Evolutionary conservation across 192 early-diverging fungal species (phyloP).

Genomic region (Jimgerdemannia lactiflua): DNA sequence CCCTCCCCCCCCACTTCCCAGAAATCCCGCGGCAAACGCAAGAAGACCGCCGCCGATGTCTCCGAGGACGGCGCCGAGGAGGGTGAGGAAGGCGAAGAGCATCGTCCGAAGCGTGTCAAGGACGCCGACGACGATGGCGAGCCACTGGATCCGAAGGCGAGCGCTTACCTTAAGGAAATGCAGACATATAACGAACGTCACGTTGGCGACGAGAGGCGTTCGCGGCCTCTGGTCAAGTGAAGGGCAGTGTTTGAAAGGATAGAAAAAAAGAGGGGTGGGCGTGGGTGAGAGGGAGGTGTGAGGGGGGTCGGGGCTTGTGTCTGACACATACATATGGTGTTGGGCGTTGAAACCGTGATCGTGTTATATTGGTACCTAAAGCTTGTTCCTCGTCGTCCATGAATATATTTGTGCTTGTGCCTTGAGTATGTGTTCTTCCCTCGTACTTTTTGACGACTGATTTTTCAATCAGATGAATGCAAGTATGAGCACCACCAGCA

Average conservation of each 20-base stretch:
- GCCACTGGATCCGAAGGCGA: slow-evolving; percentile 22
- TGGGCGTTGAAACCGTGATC: too few species aligned
- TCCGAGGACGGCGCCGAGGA: not conserved
- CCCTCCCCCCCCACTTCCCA: not conserved
- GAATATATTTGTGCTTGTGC: too few species aligned
- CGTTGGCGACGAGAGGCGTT: slow-evolving; percentile 19
- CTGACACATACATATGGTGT: too few species aligned
- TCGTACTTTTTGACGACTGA: too few species aligned
- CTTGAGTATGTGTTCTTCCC: too few species aligned
- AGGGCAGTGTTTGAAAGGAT: not conserved
- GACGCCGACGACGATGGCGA: slow-evolving; percentile 8
- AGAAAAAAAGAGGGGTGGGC: not conserved
- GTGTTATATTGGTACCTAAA: too few species aligned
- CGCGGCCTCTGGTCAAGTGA: slow-evolving; percentile 23
- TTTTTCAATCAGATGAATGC: too few species aligned
- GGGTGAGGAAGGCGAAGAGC: not conserved
- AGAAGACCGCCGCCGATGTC: not conserved
- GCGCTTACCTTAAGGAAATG: slow-evolving; percentile 25
- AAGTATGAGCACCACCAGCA: too few species aligned
- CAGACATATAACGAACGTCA: slow-evolving; percentile 23
- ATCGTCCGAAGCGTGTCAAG: not conserved
- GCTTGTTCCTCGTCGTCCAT: too few species aligned
- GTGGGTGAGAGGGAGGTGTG: too few species aligned
- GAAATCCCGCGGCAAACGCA: not conserved
- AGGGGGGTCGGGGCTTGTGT: too few species aligned